These are phyloP conservation scores for Aschersonia sp. DNA, from an alignment of 2,329 filamentous ascomycete genomes.

Conservation along the genomic window DNA sequence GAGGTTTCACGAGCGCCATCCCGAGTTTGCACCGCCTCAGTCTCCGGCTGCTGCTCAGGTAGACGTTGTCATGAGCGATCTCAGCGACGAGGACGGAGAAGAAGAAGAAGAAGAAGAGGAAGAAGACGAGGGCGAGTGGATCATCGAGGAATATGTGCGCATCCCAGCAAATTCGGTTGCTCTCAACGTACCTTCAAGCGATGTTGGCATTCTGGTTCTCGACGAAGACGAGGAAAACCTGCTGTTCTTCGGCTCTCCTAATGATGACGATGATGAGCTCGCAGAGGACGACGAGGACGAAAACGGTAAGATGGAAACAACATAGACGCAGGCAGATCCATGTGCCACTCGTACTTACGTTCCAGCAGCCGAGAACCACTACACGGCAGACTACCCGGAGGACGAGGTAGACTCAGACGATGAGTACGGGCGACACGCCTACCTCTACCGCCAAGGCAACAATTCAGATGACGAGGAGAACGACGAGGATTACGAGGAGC, in stretches of 20 bases:
- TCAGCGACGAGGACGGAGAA: constrained; percentile 27
- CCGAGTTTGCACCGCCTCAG: constrained; percentile 14
- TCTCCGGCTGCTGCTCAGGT: not conserved
- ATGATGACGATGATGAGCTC: constrained; percentile 46
- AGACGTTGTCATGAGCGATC: constrained; percentile 23
- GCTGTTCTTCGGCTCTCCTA: constrained; percentile 44
- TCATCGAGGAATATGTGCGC: constrained; percentile 51
- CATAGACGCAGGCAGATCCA: not conserved
- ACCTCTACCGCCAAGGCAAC: constrained; percentile 37
- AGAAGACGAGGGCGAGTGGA: constrained; percentile 40
- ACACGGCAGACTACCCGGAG: constrained; percentile 67
- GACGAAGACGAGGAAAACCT: constrained; percentile 43
- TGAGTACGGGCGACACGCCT: constrained; percentile 36
- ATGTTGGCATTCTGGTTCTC: constrained; percentile 41
- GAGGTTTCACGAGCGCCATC: constrained; percentile 41
- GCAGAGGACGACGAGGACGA: constrained; percentile 49
- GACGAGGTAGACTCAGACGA: constrained; percentile 60
- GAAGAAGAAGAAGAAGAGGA: constrained; percentile 22
- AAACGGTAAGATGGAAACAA: constrained; percentile 32
- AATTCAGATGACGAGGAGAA: constrained; percentile 42
- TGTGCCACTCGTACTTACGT: constrained; percentile 3
- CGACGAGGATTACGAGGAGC: constrained; percentile 19
- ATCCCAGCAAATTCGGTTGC: constrained; percentile 37
- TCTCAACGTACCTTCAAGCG: constrained; percentile 29
- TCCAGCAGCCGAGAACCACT: constrained; percentile 55